These are phyloP conservation scores for Staphylotrichum longicolle DNA, from an alignment of 495 filamentous ascomycete genomes.

Conservation along the genomic window DNA sequence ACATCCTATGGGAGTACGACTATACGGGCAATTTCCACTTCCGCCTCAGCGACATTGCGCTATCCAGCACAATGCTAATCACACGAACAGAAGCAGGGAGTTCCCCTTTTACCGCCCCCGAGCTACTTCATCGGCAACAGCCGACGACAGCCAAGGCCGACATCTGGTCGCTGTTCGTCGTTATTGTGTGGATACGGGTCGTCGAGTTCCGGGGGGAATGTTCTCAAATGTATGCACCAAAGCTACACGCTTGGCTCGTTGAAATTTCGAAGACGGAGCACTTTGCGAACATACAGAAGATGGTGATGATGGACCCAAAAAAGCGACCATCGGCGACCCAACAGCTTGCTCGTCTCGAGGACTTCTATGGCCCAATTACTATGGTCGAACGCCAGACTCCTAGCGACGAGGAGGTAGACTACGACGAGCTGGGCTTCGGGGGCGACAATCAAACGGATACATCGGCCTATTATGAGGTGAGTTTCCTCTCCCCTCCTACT, in stretches of 20 bases:
- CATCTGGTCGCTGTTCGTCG: conserved; percentile 46
- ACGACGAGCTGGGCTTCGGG: too few species aligned
- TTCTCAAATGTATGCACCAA: neutral
- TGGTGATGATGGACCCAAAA: conserved; percentile 27
- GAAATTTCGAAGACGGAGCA: conserved; percentile 14
- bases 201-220: conserved; percentile 26
- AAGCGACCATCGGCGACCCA: conserved; percentile 25
- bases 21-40: conserved; percentile 26
- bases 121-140: conserved; percentile 24
- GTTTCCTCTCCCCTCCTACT: too few species aligned
- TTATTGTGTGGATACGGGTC: conserved; percentile 36
- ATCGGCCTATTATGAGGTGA: too few species aligned
- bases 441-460: neutral
- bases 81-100: conserved; percentile 32
- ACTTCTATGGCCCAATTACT: conserved; percentile 3
- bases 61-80: conserved; percentile 27
- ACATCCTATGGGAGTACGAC: conserved; percentile 53
- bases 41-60: conserved; percentile 37
- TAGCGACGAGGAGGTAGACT: too few species aligned
- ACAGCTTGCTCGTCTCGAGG: conserved; percentile 25
- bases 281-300: conserved; percentile 22
- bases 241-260: conserved; percentile 27
- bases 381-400: too few species aligned
- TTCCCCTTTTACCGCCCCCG: conserved; percentile 35
- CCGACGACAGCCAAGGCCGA: conserved; percentile 43